phyloP scores from a whole-genome alignment of 768 basidiomycete genomes.

The Chlorophyllum brunneum region DNA sequence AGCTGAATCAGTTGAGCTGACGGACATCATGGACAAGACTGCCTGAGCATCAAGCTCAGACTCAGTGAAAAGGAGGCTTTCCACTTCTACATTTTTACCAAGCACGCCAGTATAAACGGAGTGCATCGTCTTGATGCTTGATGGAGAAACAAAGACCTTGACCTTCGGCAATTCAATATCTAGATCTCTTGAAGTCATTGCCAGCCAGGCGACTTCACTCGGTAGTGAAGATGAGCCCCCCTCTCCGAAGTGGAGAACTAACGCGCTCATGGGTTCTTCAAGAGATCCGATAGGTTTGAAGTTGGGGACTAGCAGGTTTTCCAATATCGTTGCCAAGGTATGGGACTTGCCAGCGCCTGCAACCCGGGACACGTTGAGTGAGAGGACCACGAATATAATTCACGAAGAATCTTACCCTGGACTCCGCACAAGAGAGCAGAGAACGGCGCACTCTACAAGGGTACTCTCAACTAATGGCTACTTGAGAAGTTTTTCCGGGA shows the following conservation, averaged over 20 bases:
- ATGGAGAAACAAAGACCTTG: constrained; percentile 55
- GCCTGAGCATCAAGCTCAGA: constrained; percentile 65
- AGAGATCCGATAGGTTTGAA: constrained; percentile 46
- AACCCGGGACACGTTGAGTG: not conserved
- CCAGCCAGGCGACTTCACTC: constrained; percentile 65
- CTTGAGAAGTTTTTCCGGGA: no score
- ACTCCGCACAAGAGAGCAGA: constrained; percentile 79
- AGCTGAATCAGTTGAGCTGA: constrained; percentile 54
- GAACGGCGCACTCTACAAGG: constrained; percentile 61
- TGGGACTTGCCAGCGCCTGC: constrained; percentile 72
- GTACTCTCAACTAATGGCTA: no score
- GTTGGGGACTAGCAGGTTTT: constrained; percentile 63
- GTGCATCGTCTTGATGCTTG: constrained; percentile 58
- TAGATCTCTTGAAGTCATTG: constrained; percentile 25
- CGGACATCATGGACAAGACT: constrained; percentile 72
- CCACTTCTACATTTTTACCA: constrained; percentile 44
- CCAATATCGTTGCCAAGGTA: constrained; percentile 60
- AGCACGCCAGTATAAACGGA: constrained; percentile 47
- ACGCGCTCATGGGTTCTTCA: constrained; percentile 52
- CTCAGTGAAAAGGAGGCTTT: constrained; percentile 51
- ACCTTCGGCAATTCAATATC: constrained; percentile 31
- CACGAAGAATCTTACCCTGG: constrained; percentile 38
- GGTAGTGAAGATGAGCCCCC: constrained; percentile 55
- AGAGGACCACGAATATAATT: no score
- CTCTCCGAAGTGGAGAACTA: constrained; percentile 70